Conservation (phyloP, 352 stramenopile species). For the Pythium insidiosum region DNA sequence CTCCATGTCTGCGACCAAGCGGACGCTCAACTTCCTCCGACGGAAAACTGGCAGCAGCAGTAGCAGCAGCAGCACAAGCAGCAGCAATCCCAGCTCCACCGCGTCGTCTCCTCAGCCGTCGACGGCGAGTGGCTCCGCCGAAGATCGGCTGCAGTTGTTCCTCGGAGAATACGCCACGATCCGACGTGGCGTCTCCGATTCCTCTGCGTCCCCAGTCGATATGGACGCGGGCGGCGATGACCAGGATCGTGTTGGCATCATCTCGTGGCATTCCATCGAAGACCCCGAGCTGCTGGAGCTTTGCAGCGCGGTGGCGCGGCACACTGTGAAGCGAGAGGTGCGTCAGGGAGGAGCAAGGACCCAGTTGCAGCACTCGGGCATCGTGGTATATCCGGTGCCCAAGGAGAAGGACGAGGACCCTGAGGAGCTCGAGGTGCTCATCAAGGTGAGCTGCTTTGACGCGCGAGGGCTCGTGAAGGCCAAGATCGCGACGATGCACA, state of each 20-base stretch:
- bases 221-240: constrained; percentile 11
- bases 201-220: not conserved
- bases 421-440: constrained; percentile 44
- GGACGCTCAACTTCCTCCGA: constrained; percentile 6
- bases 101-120: not conserved
- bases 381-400: constrained; percentile 53
- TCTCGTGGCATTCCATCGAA: constrained; percentile 60
- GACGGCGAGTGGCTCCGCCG: constrained; percentile 22
- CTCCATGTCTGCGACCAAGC: constrained; percentile 2
- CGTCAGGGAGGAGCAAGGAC: constrained; percentile 20
- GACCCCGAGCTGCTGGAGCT: constrained; percentile 48
- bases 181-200: constrained; percentile 25
- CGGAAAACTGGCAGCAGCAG: constrained; percentile 5
- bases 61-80: constrained; percentile 1
- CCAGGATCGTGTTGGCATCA: constrained; percentile 53
- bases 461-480: constrained; percentile 24
- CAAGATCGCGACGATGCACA: constrained; percentile 40
- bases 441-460: constrained; percentile 59
- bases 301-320: constrained; percentile 41
- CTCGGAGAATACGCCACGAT: constrained; percentile 61
- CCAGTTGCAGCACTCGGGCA: constrained; percentile 50
- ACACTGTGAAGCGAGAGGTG: constrained; percentile 6
- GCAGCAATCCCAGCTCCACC: not conserved
- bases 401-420: constrained; percentile 17
- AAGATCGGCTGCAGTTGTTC: constrained; percentile 25